Evolutionary conservation across 371 early-diverging fungal species (phyloP), one percentile per base, ranked within the genome.

Genomic region (Mortierella polycephala): DNA sequence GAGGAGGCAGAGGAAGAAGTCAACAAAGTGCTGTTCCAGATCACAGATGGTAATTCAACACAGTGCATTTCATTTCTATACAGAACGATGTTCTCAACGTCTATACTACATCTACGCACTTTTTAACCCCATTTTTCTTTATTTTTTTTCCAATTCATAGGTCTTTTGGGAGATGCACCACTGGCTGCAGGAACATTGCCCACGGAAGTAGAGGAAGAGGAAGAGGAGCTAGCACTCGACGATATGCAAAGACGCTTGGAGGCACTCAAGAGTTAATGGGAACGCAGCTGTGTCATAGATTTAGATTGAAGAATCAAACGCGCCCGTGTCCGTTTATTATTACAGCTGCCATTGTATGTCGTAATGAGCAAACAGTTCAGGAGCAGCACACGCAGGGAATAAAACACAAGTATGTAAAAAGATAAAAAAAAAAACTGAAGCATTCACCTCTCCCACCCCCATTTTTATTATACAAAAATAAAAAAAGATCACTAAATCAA

Each of bases 1-100:
- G 96, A 96, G 60, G 98, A 96, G 67, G 97, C 97, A 0, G 96
- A 97, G 54, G 94, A 91, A 50, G 96, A 96, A 83, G 96, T 98
- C 10, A 92, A 96, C 72, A 94, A 91, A 62, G 91, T 98, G 4
- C 81, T 98, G 60, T 91, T 88, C 51, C 92, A 96, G 82, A 83
- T 97, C 60, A 97, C 98, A 20, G 90, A 95, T 67, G 98, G 98
- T 84, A 83, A 64, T 55, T 14, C 7, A 18, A 40, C 21, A 49
- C 20, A 47, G 20, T 44, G n/a, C 42, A 16, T 16, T n/a, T 5
- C 37, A 20, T 49, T 45, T 60, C 42, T 59, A 12, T 57, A 1
- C 4, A 14, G 41, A 8, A n/a, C 37, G 0, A 4, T 50, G 5
- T 2, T 39, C 39, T 5, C 49, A 30, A 30, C 30, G 30, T 30